Percentiles rank a stretch among this genome's conserved stretches.
phyloP scores from a whole-genome alignment of 768 basidiomycete genomes.

The Amanita muscaria region DNA sequence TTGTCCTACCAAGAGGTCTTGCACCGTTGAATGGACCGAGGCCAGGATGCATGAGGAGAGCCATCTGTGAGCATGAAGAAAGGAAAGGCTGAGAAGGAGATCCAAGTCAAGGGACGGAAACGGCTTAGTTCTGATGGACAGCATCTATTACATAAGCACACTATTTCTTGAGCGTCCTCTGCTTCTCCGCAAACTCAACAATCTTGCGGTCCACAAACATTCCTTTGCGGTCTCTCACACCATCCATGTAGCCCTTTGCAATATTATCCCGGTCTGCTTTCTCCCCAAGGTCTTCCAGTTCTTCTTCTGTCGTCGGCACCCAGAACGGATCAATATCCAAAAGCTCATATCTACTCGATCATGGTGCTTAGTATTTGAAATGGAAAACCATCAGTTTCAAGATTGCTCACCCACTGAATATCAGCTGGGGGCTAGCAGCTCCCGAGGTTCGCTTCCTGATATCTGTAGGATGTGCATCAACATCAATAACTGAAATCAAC shows the following conservation, averaged over 20 bases:
- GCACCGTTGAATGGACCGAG: constrained; percentile 16
- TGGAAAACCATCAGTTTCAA: not conserved
- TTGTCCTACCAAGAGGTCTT: not conserved
- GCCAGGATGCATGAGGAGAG: constrained; percentile 20
- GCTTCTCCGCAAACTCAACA: constrained; percentile 95
- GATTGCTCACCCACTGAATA: constrained; percentile 93
- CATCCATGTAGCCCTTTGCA: constrained; percentile 91
- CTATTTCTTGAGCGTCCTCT: constrained; percentile 73
- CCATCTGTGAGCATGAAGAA: constrained; percentile 15
- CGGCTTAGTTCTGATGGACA: constrained; percentile 2
- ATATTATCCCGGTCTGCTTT: constrained; percentile 90
- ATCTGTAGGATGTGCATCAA: constrained; percentile 42
- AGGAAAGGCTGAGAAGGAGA: constrained; percentile 12
- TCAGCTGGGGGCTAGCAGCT: constrained; percentile 92
- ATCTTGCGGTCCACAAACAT: constrained; percentile 94
- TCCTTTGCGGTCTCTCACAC: constrained; percentile 85
- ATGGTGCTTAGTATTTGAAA: not conserved
- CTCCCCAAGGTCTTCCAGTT: constrained; percentile 93
- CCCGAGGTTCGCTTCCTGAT: constrained; percentile 95
- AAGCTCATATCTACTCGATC: constrained; percentile 67
- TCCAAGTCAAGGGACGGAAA: constrained; percentile 8
- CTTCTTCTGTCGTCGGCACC: constrained; percentile 96
- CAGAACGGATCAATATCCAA: constrained; percentile 94
- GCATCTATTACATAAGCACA: constrained; percentile 7
- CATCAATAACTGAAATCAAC: not conserved